Conservation (phyloP, 2,329 filamentous ascomycete species). For the Herpotrichia juniperi region DNA sequence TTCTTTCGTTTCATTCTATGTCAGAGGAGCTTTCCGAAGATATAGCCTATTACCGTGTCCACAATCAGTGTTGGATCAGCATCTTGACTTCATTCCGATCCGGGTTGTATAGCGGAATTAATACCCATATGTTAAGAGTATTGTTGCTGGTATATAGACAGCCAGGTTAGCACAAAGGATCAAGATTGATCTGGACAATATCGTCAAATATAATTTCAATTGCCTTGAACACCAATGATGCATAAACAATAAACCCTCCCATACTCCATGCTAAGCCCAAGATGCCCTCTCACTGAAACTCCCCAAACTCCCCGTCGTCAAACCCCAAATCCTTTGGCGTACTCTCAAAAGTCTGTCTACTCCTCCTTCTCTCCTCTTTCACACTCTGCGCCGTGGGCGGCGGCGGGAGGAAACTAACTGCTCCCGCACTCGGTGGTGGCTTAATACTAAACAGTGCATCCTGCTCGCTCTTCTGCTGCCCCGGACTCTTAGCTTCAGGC, state of each 20-base stretch:
- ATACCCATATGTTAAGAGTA: not conserved
- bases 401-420: constrained; percentile 63
- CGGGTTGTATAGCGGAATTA: not conserved
- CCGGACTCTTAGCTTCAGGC: constrained; percentile 46
- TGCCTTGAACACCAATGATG: constrained; percentile 9
- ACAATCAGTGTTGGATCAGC: too few species aligned
- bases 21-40: too few species aligned
- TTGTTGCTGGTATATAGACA: too few species aligned
- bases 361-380: constrained; percentile 65
- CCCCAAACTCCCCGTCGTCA: constrained; percentile 86
- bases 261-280: constrained; percentile 26
- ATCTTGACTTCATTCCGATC: not conserved
- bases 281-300: constrained; percentile 64
- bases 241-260: constrained; percentile 5
- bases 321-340: constrained; percentile 72
- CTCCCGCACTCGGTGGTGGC: constrained; percentile 63
- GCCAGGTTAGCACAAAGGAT: too few species aligned
- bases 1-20: too few species aligned
- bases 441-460: constrained; percentile 72
- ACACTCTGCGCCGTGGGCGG: constrained; percentile 68
- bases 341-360: constrained; percentile 51
- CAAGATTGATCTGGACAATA: not conserved
- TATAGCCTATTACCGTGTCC: too few species aligned
- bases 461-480: constrained; percentile 47
- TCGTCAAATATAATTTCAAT: not conserved